Evolutionary conservation across 1,139 yeast genomes (phyloP).

Genomic region (Lodderomyces metapsilosis): DNA sequence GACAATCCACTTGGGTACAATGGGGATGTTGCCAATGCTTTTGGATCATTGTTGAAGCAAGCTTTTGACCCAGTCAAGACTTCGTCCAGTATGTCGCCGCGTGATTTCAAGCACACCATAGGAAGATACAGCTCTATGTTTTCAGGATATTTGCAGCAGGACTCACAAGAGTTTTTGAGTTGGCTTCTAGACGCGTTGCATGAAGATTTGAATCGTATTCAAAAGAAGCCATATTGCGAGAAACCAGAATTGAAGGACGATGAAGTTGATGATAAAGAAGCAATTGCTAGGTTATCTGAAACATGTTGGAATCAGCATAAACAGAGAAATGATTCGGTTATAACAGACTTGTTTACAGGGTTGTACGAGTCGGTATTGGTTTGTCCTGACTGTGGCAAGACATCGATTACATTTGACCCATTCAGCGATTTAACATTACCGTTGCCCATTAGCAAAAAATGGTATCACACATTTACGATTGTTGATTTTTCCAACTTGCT

Average conservation of each 20-base stretch:
- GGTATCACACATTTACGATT: conserved; percentile 67
- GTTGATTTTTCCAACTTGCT: conserved; percentile 53
- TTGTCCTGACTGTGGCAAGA: conserved; percentile 81
- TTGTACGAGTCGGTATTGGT: conserved; percentile 83
- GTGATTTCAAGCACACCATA: conserved; percentile 74
- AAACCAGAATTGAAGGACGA: conserved; percentile 78
- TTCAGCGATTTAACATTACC: conserved; percentile 90
- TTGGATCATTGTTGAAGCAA: conserved; percentile 62
- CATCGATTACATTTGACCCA: conserved; percentile 92
- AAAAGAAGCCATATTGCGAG: conserved; percentile 80
- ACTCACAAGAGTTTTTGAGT: conserved; percentile 91
- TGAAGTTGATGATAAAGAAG: conserved; percentile 53
- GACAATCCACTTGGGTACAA: conserved; percentile 76
- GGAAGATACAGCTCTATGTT: conserved; percentile 83
- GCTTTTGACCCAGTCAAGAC: conserved; percentile 40
- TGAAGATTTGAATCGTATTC: conserved; percentile 85
- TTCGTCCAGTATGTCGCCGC: conserved; percentile 47
- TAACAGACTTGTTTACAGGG: conserved; percentile 86
- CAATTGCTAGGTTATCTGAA: conserved; percentile 61
- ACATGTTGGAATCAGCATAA: conserved; percentile 82
- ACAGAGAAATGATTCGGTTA: conserved; percentile 79
- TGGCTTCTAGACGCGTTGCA: conserved; percentile 89
- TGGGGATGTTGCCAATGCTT: conserved; percentile 77
- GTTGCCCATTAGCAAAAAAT: conserved; percentile 71
- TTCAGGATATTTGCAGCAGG: conserved; percentile 89